Percentiles rank a stretch among this genome's conserved stretches.
phyloP scores from a whole-genome alignment of 352 stramenopile species.

The Globisporangium parvum region DNA sequence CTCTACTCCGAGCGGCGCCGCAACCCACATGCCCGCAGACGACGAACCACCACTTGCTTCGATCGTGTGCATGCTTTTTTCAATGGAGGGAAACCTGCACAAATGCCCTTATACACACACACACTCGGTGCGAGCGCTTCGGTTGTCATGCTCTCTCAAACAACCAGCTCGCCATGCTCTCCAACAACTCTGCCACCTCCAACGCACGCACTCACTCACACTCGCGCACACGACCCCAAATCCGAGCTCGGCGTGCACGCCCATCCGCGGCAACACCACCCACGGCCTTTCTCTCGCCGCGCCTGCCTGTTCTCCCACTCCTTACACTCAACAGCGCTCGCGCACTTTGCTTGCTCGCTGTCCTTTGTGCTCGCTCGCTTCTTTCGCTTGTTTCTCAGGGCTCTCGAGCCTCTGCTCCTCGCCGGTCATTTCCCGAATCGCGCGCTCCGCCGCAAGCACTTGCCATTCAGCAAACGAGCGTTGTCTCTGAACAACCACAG shows the following conservation, averaged over 20 bases:
- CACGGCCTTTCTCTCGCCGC: background rate
- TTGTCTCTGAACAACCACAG: background rate
- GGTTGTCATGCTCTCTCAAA: no score
- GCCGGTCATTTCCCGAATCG: constrained; percentile 10
- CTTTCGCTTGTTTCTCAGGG: constrained; percentile 1
- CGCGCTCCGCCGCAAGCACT: constrained; percentile 6
- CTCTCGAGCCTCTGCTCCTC: background rate
- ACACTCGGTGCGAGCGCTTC: no score
- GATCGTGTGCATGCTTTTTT: no score
- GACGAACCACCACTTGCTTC: background rate
- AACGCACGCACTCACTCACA: no score
- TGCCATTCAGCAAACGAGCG: background rate
- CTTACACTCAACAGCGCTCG: constrained; percentile 6
- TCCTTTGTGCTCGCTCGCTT: background rate
- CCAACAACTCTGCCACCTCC: no score
- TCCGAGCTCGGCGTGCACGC: background rate
- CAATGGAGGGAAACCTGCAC: no score
- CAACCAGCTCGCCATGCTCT: no score
- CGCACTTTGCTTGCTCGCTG: background rate
- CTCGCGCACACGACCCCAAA: no score
- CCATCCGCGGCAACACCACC: background rate
- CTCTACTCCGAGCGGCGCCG: background rate
- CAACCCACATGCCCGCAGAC: background rate
- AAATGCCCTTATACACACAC: no score
- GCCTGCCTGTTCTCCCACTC: background rate